phyloP scores from a whole-genome alignment of 495 filamentous ascomycete species.

The Patellaria atrata region DNA sequence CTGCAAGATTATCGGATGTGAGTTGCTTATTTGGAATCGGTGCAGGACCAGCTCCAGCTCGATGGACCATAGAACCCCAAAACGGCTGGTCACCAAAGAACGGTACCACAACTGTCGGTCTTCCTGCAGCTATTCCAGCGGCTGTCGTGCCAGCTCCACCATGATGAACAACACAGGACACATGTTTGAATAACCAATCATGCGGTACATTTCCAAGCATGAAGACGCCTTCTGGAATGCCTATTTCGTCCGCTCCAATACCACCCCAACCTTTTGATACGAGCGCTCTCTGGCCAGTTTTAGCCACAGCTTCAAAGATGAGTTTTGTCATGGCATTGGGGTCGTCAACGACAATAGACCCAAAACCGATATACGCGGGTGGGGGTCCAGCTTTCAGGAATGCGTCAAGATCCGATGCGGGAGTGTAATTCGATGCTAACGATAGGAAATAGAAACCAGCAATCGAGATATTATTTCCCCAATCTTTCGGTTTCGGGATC shows the following conservation, averaged over 20 bases:
- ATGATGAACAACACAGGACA: slow-evolving; percentile 48
- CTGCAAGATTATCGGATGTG: slow-evolving; percentile 29
- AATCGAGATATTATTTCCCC: slow-evolving; percentile 43
- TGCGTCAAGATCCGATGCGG: slow-evolving; percentile 33
- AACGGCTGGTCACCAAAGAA: slow-evolving; percentile 54
- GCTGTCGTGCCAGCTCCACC: slow-evolving; percentile 55
- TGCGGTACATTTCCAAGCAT: slow-evolving; percentile 49
- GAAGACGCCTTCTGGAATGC: slow-evolving; percentile 33
- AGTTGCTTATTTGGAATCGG: slow-evolving; percentile 34
- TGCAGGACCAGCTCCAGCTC: slow-evolving; percentile 35
- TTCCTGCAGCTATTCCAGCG: slow-evolving; percentile 40
- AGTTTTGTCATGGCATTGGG: slow-evolving; percentile 37
- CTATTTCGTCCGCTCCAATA: slow-evolving; percentile 34
- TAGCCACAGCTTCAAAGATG: slow-evolving; percentile 39
- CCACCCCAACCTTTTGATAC: slow-evolving; percentile 52
- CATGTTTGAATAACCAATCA: slow-evolving; percentile 52
- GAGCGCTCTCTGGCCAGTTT: slow-evolving; percentile 39
- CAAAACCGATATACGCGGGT: slow-evolving; percentile 55
- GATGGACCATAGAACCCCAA: slow-evolving; percentile 43
- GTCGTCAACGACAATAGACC: slow-evolving; percentile 50
- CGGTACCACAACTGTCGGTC: slow-evolving; percentile 47
- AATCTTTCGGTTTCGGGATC: slow-evolving; percentile 47
- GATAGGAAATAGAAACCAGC: slow-evolving; percentile 49
- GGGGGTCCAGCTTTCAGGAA: slow-evolving; percentile 41
- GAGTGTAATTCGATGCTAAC: slow-evolving; percentile 35